A percentile compares a stretch with the other conserved stretches of the same genome.
phyloP scores from a whole-genome alignment of 2,329 filamentous ascomycete genomes.

The Ophioceras dolichostomum region DNA sequence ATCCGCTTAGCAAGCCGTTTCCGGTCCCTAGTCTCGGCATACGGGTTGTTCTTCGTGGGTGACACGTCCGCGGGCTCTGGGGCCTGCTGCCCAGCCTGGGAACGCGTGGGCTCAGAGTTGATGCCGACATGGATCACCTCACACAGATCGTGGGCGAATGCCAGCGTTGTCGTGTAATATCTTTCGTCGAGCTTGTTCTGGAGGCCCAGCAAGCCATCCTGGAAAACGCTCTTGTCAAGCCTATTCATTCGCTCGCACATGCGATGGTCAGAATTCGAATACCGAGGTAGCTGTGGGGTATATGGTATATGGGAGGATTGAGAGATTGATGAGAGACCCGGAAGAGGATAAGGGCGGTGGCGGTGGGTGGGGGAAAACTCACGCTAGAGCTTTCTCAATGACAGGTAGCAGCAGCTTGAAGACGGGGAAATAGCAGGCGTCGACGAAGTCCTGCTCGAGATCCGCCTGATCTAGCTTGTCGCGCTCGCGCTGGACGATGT shows the following conservation, averaged over 20 bases:
- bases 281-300: slow-evolving; percentile 10
- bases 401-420: slow-evolving; percentile 64
- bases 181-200: slow-evolving; percentile 40
- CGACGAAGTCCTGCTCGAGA: slow-evolving; percentile 66
- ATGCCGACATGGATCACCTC: slow-evolving; percentile 41
- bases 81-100: neutral
- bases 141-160: slow-evolving; percentile 45
- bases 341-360: no score
- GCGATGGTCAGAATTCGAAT: neutral
- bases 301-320: no score
- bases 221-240: slow-evolving; percentile 52
- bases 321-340: neutral
- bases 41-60: slow-evolving; percentile 34
- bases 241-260: slow-evolving; percentile 21
- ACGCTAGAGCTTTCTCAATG: slow-evolving; percentile 70
- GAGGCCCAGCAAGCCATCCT: slow-evolving; percentile 34
- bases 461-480: slow-evolving; percentile 67
- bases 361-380: slow-evolving; percentile 38
- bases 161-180: slow-evolving; percentile 43
- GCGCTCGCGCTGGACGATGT: slow-evolving; percentile 63
- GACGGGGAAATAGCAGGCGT: slow-evolving; percentile 87
- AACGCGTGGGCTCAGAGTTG: slow-evolving; percentile 13
- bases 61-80: slow-evolving; percentile 30
- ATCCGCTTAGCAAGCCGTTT: slow-evolving; percentile 83
- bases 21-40: slow-evolving; percentile 63